Conservation (phyloP, 257 asterid genomes). For the Capsicum baccatum region DNA sequence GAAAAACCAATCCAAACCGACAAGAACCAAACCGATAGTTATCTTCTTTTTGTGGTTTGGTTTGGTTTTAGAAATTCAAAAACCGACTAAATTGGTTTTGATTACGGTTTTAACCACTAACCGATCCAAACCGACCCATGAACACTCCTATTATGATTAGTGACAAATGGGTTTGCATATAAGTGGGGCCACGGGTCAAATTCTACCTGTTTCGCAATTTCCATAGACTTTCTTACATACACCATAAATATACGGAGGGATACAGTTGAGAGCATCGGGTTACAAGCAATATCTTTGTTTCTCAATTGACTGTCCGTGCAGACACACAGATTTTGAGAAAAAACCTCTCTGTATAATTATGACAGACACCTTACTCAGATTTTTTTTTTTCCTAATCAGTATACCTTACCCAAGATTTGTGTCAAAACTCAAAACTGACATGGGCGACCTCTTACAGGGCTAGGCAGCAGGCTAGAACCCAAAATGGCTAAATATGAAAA, state of each 20-base stretch:
- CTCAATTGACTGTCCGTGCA: neutral
- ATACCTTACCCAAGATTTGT: neutral
- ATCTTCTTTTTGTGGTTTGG: too few species aligned
- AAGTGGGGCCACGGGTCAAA: slow-evolving; percentile 9
- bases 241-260: neutral
- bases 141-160: neutral
- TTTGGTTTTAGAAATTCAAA: too few species aligned
- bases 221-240: neutral
- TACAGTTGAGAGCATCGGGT: neutral
- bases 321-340: neutral
- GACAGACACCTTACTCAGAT: neutral
- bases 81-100: too few species aligned
- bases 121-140: too few species aligned
- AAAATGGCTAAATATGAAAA: slow-evolving; percentile 9
- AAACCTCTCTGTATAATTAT: neutral
- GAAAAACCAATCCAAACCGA: too few species aligned
- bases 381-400: neutral
- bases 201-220: neutral
- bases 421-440: slow-evolving; percentile 15
- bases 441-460: neutral
- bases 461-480: slow-evolving; percentile 1
- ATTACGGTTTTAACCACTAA: too few species aligned
- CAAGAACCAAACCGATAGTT: too few species aligned
- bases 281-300: slow-evolving; percentile 1
- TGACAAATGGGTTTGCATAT: neutral